Conservation (phyloP, 805 yeast genomes). For the Schwanniomyces pseudopolymorphus region DNA sequence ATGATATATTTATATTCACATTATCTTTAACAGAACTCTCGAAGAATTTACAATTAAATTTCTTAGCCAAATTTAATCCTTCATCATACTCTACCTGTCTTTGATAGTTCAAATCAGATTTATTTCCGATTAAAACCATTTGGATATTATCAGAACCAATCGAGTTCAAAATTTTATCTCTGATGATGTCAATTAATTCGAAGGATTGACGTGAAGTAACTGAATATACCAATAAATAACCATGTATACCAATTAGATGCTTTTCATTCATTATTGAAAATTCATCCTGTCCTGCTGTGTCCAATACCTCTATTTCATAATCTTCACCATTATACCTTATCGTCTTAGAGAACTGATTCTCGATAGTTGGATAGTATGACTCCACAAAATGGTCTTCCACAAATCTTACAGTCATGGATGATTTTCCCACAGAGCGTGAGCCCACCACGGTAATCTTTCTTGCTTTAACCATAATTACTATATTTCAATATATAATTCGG, state of each 20-base stretch:
- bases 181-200: constrained; percentile 69
- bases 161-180: constrained; percentile 80
- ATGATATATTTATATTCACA: constrained; percentile 48
- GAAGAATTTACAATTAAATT: constrained; percentile 45
- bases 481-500: neutral
- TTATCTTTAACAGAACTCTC: constrained; percentile 53
- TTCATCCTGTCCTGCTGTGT: constrained; percentile 94
- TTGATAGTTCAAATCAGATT: constrained; percentile 60
- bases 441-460: constrained; percentile 87
- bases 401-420: constrained; percentile 79
- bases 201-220: constrained; percentile 77
- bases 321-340: constrained; percentile 69
- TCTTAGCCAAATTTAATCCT: constrained; percentile 41
- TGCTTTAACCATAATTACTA: constrained; percentile 41
- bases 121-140: constrained; percentile 65
- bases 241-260: constrained; percentile 78
- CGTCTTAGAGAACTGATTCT: constrained; percentile 75
- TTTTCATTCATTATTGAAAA: constrained; percentile 77
- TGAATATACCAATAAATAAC: constrained; percentile 78
- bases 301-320: constrained; percentile 80
- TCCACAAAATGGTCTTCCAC: constrained; percentile 89
- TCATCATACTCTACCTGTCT: constrained; percentile 65
- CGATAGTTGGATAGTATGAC: constrained; percentile 87
- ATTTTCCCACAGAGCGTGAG: constrained; percentile 84
- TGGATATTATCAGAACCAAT: constrained; percentile 51